These are phyloP conservation scores for Acidiella bohemica DNA, from an alignment of 495 filamentous ascomycete genomes.

Conservation along the genomic window DNA sequence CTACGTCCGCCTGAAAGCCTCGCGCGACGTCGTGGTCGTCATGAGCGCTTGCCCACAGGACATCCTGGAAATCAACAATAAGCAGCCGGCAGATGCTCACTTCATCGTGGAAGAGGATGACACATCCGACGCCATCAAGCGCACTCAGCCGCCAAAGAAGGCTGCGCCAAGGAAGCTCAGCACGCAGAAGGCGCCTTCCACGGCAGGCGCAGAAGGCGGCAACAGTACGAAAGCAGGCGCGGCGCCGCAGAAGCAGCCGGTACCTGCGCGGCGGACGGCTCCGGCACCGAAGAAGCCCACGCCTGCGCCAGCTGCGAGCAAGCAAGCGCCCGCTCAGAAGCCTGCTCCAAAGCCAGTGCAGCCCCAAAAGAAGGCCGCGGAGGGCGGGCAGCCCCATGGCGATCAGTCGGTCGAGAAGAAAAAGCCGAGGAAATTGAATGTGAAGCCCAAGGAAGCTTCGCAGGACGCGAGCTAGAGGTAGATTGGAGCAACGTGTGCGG, in stretches of 20 bases:
- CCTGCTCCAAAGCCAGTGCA: conserved; percentile 5
- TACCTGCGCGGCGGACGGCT: conserved; percentile 2
- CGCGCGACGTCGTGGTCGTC: conserved; percentile 30
- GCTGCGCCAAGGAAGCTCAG: conserved; percentile 7
- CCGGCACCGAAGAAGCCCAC: conserved; percentile 1
- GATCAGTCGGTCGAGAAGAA: conserved; percentile 13
- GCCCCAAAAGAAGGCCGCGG: conserved; percentile 8
- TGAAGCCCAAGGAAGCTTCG: conserved; percentile 4
- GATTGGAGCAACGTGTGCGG: no score
- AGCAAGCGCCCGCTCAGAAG: conserved; percentile 10
- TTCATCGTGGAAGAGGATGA: conserved; percentile 22
- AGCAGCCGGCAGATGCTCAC: conserved; percentile 28
- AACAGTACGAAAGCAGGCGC: not conserved
- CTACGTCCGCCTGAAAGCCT: conserved; percentile 29
- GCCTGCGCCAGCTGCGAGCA: not conserved
- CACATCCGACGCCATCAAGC: not conserved
- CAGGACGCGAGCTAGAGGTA: no score
- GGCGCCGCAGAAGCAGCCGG: conserved; percentile 4
- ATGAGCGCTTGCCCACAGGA: conserved; percentile 34
- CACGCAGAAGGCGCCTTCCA: conserved; percentile 38
- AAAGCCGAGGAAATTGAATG: conserved; percentile 12
- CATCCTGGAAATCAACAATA: conserved; percentile 25
- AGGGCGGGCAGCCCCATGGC: not conserved
- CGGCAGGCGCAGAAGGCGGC: conserved; percentile 38
- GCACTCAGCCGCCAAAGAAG: conserved; percentile 2